Percentiles rank a stretch among this genome's conserved stretches.
phyloP scores from a whole-genome alignment of 179 eudicot species.

The Silene vulgaris region DNA sequence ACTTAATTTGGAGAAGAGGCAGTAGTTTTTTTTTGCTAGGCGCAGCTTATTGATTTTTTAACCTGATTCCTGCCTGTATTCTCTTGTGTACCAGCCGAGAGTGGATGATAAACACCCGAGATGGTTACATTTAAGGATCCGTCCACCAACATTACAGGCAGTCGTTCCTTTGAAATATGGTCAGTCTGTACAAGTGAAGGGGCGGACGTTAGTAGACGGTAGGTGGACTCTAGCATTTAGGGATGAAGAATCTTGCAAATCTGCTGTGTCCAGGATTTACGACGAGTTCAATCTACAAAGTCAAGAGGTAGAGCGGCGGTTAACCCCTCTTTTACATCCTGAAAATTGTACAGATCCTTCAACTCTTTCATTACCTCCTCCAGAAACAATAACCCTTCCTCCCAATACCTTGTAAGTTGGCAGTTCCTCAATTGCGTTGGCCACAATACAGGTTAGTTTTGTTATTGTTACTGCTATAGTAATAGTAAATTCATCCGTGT shows the following conservation, averaged over 20 bases:
- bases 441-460: conserved; percentile 10
- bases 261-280: conserved; percentile 57
- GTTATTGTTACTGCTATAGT: conserved; percentile 7
- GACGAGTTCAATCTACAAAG: conserved; percentile 49
- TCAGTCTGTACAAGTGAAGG: conserved; percentile 39
- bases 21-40: not conserved
- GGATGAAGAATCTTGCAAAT: conserved; percentile 64
- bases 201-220: conserved; percentile 72
- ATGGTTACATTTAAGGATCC: conserved; percentile 89
- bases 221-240: conserved; percentile 93
- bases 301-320: conserved; percentile 61
- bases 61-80: not conserved
- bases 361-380: conserved; percentile 11
- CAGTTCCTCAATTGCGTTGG: not conserved
- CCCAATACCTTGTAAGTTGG: conserved; percentile 14
- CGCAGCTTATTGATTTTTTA: conserved; percentile 1
- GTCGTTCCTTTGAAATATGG: conserved; percentile 37
- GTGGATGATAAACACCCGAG: conserved; percentile 76
- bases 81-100: conserved; percentile 53
- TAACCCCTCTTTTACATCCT: conserved; percentile 54
- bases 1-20: not conserved
- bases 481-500: conserved; percentile 17
- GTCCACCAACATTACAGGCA: conserved; percentile 60
- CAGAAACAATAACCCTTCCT: conserved; percentile 19
- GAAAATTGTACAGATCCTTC: conserved; percentile 21